Evolutionary conservation across 805 yeast genomes (phyloP).

Genomic region (Cyberlindnera mycetangii): DNA sequence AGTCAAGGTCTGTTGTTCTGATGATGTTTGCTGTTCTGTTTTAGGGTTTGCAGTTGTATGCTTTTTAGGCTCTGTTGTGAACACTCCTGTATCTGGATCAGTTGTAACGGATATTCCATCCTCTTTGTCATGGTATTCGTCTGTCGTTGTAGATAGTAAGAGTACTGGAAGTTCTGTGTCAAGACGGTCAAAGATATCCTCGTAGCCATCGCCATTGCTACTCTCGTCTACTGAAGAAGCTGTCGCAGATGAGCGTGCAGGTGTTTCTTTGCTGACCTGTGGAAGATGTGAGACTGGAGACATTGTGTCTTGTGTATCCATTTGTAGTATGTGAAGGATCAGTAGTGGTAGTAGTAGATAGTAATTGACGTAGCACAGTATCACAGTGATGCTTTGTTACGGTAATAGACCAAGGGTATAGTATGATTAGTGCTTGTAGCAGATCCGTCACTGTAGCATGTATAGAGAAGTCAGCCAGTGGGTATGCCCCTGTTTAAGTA

Average conservation of each 20-base stretch:
- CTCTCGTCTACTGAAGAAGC: neutral
- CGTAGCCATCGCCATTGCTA: neutral
- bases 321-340: neutral
- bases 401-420: too few species aligned
- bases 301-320: neutral
- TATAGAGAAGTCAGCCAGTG: too few species aligned
- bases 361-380: too few species aligned
- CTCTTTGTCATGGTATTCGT: neutral
- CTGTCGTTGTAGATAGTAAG: neutral
- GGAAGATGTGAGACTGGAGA: too few species aligned
- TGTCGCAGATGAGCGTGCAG: neutral
- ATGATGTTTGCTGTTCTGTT: neutral
- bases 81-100: neutral
- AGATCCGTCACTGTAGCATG: too few species aligned
- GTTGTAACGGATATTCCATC: neutral
- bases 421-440: too few species aligned
- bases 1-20: neutral
- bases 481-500: neutral
- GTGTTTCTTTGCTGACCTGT: neutral
- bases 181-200: constrained; percentile 2
- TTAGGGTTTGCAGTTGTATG: neutral
- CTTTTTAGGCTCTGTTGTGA: neutral
- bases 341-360: too few species aligned
- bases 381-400: too few species aligned
- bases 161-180: neutral